Conservation (phyloP, 305 asterid genomes). For the Solanum hybrid region DNA sequence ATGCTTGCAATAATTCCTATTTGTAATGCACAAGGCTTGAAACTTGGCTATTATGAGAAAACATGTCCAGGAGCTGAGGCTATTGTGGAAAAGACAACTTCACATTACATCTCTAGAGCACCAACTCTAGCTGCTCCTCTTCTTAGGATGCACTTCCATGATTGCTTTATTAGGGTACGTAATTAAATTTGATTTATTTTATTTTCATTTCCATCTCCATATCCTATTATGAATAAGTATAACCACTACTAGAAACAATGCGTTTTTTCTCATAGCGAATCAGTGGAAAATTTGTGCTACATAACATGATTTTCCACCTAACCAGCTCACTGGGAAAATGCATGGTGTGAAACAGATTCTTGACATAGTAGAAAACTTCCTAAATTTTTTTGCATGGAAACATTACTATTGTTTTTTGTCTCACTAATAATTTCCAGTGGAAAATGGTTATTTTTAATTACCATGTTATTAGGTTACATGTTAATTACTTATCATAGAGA, state of each 20-base stretch:
- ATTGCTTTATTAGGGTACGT: slow-evolving; percentile 46
- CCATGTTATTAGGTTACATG: not conserved
- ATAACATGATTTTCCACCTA: not conserved
- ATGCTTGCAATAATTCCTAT: slow-evolving; percentile 13
- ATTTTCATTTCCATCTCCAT: not conserved
- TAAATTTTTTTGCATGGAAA: too few species aligned
- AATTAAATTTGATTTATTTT: not conserved
- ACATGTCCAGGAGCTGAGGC: slow-evolving; percentile 43
- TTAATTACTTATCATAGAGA: not conserved
- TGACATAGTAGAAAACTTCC: not conserved
- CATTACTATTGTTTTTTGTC: too few species aligned
- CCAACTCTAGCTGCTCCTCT: slow-evolving; percentile 46
- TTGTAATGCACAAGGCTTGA: slow-evolving; percentile 30
- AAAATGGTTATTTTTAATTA: not conserved
- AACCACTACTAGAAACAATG: not conserved
- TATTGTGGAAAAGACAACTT: slow-evolving; percentile 25
- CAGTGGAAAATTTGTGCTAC: not conserved
- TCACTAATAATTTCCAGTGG: not conserved
- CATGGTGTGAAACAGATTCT: not conserved
- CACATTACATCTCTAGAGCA: slow-evolving; percentile 21
- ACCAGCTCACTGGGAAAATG: not conserved
- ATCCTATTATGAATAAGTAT: not conserved
- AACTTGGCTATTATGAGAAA: slow-evolving; percentile 26
- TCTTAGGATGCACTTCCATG: slow-evolving; percentile 58
- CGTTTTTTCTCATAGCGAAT: not conserved